phyloP scores from a whole-genome alignment of 2,329 filamentous ascomycete genomes.

The Paracoccidioides brasiliensis region DNA sequence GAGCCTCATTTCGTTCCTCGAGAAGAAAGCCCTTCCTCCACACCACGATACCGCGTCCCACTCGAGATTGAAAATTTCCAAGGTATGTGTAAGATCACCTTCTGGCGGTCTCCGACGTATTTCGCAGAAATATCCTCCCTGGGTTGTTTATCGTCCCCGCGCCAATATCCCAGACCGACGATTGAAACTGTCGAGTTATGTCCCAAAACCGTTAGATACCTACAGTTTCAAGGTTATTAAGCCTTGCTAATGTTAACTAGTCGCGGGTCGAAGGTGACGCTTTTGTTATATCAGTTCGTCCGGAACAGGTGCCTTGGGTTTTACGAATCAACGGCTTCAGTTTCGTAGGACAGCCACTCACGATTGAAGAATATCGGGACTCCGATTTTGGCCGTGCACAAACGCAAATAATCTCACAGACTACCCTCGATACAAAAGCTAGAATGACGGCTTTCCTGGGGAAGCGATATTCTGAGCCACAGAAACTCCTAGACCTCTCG shows the following conservation, averaged over 20 bases:
- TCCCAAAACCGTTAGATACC: constrained; percentile 26
- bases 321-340: constrained; percentile 54
- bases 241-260: constrained; percentile 58
- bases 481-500: constrained; percentile 75
- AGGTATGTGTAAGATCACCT: constrained; percentile 53
- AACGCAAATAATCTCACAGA: constrained; percentile 28
- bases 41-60: constrained; percentile 34
- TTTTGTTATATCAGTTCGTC: constrained; percentile 53
- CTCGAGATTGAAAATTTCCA: constrained; percentile 53
- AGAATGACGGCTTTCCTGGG: constrained; percentile 59
- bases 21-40: constrained; percentile 50
- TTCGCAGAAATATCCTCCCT: constrained; percentile 23
- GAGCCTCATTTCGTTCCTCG: constrained; percentile 53
- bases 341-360: constrained; percentile 54
- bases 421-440: constrained; percentile 47
- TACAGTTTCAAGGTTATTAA: constrained; percentile 33
- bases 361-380: constrained; percentile 27
- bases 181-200: constrained; percentile 22
- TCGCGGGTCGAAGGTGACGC: constrained; percentile 56
- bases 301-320: constrained; percentile 51
- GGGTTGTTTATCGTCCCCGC: constrained; percentile 30
- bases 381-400: constrained; percentile 10
- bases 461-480: constrained; percentile 55
- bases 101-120: constrained; percentile 29
- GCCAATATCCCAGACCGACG: constrained; percentile 33